Base-by-base conservation (phyloP, 2,329 filamentous ascomycete species). In the Sporothrix mexicana region DNA sequence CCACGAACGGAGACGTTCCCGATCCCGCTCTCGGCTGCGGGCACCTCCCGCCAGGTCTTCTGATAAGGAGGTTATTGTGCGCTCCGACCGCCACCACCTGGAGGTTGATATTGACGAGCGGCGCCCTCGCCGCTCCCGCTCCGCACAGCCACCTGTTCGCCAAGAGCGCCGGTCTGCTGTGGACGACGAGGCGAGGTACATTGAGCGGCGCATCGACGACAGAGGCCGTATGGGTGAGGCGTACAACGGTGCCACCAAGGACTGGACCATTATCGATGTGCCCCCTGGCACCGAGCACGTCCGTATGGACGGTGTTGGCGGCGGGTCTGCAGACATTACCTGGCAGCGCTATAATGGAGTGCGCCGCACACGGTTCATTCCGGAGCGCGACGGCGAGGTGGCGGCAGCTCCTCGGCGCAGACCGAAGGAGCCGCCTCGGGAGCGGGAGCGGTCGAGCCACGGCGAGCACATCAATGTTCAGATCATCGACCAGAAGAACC, bases 221-320 rank as follows among this genome's bases (percentile, higher is more conserved):
- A 88, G 92, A 43, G 90, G 88, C 23, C 88, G 88, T 74, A 87
- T 91, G 78, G 92, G 92, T 70, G 93, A 95, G 81, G 92, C 91
- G 25, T 90, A 87, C 80, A 88, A 92, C 77, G 92, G 93, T 70
- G 90, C 89, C 20, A 94, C 92, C 49, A 90, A 88, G 75, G 92
- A 90, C 78, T 97, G 94, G 93, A 87, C 89, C 71, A 92, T 97
- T 75, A 87, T 97, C 51, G 93, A 97, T 81, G 91, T 97, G 53
- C 93, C 93, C 0, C 92, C 93, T 0, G 93, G 93, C 73, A 95
- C 93, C 0, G 91, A 93, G 82, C 88, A 91, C 55, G 91, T 96
- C n/a, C 88, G 88, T 71, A 92, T 96, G 91, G 92, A 96, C 76
- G 93, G 93, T 70, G 86, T 89, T 30, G 93, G 93, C 23, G 92